Percentiles rank a stretch among this genome's conserved stretches.
These are phyloP conservation scores for Trypanosoma cruzi DNA, from an alignment of 208 protist genomes.

Conservation along the genomic window DNA sequence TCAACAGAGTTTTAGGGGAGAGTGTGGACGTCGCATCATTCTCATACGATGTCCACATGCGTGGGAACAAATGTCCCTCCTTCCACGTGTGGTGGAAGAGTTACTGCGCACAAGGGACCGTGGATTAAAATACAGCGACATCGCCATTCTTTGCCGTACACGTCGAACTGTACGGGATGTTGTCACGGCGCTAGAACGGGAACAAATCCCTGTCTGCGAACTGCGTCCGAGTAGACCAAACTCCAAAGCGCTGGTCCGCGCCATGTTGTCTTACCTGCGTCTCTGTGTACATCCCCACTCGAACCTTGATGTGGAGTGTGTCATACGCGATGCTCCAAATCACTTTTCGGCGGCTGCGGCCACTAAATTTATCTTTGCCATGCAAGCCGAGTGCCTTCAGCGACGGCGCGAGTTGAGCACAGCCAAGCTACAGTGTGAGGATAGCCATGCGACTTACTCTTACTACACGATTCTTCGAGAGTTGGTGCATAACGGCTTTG, in stretches of 20 bases:
- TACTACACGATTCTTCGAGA: constrained; percentile 58
- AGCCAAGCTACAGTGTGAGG: constrained; percentile 8
- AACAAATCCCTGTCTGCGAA: constrained; percentile 57
- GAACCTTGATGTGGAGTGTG: constrained; percentile 62
- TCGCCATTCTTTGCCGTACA: constrained; percentile 86
- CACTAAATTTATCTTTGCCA: constrained; percentile 52
- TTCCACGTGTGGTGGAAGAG: constrained; percentile 50
- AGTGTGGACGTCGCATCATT: constrained; percentile 34
- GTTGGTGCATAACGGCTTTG: constrained; percentile 57
- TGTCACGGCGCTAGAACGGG: constrained; percentile 35
- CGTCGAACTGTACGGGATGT: constrained; percentile 43
- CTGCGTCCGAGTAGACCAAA: constrained; percentile 39
- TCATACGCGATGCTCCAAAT: constrained; percentile 42
- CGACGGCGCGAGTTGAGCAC: constrained; percentile 26
- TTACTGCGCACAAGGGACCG: constrained; percentile 42
- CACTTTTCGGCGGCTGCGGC: constrained; percentile 31
- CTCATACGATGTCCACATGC: constrained; percentile 42
- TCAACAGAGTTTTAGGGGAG: constrained; percentile 47
- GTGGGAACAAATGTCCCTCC: constrained; percentile 41
- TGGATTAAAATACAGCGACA: constrained; percentile 50
- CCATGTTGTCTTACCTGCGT: constrained; percentile 62
- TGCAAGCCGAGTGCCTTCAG: constrained; percentile 41
- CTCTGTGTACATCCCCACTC: constrained; percentile 55
- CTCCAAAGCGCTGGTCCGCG: constrained; percentile 36
- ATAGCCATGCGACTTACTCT: constrained; percentile 40